Conservation (phyloP, 163 green algal species). For the Picocystis sp. region DNA sequence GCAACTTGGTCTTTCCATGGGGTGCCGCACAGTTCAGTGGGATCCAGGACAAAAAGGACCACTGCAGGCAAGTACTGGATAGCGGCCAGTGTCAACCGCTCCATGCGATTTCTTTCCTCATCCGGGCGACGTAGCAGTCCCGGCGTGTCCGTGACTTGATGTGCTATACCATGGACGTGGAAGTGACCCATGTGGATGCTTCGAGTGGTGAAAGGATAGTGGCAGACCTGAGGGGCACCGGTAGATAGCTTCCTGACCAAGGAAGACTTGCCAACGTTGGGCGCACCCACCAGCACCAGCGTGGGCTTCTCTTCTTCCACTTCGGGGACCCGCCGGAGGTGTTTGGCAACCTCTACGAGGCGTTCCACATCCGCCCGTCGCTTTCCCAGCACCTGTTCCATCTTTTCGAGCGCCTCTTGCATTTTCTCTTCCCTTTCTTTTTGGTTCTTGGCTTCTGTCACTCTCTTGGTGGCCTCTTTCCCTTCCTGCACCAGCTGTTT, state of each 20-base stretch:
- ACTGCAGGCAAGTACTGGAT: conserved; percentile 70
- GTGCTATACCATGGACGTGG: conserved; percentile 49
- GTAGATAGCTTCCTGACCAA: conserved; percentile 50
- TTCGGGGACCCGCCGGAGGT: conserved; percentile 54
- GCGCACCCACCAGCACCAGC: conserved; percentile 83
- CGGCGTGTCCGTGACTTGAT: conserved; percentile 94
- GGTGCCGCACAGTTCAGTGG: conserved; percentile 80
- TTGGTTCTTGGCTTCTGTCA: conserved; percentile 61
- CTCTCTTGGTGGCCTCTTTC: conserved; percentile 44
- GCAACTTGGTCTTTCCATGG: conserved; percentile 64
- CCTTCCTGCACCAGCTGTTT: conserved; percentile 20
- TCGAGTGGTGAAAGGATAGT: conserved; percentile 97
- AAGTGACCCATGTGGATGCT: conserved; percentile 98
- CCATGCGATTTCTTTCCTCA: conserved; percentile 82
- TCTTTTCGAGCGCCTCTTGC: conserved; percentile 43
- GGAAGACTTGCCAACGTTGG: conserved; percentile 90
- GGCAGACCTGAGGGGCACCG: conserved; percentile 68
- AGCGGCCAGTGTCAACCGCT: conserved; percentile 78
- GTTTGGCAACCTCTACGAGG: conserved; percentile 54
- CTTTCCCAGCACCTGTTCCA: conserved; percentile 35
- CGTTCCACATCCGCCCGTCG: conserved; percentile 18
- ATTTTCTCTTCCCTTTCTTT: conserved; percentile 46
- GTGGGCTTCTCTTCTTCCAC: conserved; percentile 66
- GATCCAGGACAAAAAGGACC: conserved; percentile 84
- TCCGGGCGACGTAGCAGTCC: conserved; percentile 71